phyloP scores from a whole-genome alignment of 176 grass and related monocot species.

The Lolium rigidum region DNA sequence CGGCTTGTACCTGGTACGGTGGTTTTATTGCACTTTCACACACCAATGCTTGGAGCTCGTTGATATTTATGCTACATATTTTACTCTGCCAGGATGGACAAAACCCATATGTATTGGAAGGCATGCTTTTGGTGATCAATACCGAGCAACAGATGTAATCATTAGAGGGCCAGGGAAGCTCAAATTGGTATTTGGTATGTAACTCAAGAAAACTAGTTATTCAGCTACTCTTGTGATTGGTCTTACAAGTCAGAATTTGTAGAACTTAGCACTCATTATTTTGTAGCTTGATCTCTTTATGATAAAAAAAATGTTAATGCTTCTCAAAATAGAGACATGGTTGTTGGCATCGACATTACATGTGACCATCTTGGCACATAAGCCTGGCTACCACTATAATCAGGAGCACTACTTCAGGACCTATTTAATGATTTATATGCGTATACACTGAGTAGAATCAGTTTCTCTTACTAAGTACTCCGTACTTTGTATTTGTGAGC shows the following conservation, averaged over 20 bases:
- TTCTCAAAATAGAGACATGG: background rate
- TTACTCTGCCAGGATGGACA: constrained; percentile 57
- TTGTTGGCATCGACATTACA: background rate
- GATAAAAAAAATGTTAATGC: background rate
- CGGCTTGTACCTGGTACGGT: constrained; percentile 70
- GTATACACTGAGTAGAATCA: background rate
- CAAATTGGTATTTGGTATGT: constrained; percentile 82
- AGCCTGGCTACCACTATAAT: background rate
- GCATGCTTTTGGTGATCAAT: constrained; percentile 87
- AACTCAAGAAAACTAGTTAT: background rate
- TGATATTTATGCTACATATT: constrained; percentile 28
- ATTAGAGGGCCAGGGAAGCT: constrained; percentile 79
- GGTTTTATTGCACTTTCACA: background rate
- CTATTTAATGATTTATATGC: background rate
- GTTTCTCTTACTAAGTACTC: background rate
- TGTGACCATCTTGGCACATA: constrained; percentile 11
- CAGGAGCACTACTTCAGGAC: background rate
- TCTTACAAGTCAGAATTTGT: constrained; percentile 24
- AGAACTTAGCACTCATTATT: background rate
- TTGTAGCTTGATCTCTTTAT: constrained; percentile 3
- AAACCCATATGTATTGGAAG: constrained; percentile 87
- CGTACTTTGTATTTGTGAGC: background rate
- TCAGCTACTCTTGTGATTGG: constrained; percentile 7
- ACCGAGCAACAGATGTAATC: constrained; percentile 73
- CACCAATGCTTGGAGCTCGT: background rate